These are phyloP conservation scores for Apophysomyces trapeziformis DNA, from an alignment of 371 early-diverging fungal genomes.

Conservation along the genomic window DNA sequence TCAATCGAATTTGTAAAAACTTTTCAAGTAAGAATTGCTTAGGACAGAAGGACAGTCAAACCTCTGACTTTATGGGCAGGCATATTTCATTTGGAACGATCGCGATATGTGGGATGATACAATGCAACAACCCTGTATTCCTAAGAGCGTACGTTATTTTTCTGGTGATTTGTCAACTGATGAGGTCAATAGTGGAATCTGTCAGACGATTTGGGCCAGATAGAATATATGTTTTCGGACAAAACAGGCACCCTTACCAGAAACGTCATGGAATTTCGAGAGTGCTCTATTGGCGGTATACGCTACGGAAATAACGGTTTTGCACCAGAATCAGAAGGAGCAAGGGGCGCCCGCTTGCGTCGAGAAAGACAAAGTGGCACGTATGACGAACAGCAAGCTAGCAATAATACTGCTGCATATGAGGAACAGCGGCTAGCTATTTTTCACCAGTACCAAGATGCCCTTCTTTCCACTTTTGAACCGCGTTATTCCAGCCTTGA, in stretches of 20 bases:
- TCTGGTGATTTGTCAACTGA: not conserved
- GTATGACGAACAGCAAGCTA: constrained; percentile 1
- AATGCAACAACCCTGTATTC: constrained; percentile 69
- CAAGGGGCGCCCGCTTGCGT: constrained; percentile 52
- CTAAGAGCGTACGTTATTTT: constrained; percentile 60
- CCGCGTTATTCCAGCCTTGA: constrained; percentile 75
- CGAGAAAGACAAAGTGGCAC: constrained; percentile 32
- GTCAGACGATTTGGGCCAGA: constrained; percentile 95
- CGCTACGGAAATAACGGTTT: constrained; percentile 81
- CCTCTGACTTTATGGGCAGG: constrained; percentile 64
- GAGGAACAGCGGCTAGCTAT: constrained; percentile 36
- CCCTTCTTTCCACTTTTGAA: constrained; percentile 68
- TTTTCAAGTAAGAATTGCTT: constrained; percentile 64
- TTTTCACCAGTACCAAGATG: constrained; percentile 58
- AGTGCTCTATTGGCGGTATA: constrained; percentile 82
- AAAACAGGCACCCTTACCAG: constrained; percentile 99
- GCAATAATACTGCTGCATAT: not conserved
- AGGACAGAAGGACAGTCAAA: constrained; percentile 42
- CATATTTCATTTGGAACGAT: constrained; percentile 87
- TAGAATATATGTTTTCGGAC: constrained; percentile 96
- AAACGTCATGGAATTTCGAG: constrained; percentile 90
- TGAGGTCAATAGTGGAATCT: constrained; percentile 75
- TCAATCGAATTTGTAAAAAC: constrained; percentile 89
- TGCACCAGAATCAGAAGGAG: constrained; percentile 65
- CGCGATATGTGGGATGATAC: constrained; percentile 83